Evolutionary conservation across 2,329 filamentous ascomycete species (phyloP).

Genomic region (Pestalotiopsis sp.): DNA sequence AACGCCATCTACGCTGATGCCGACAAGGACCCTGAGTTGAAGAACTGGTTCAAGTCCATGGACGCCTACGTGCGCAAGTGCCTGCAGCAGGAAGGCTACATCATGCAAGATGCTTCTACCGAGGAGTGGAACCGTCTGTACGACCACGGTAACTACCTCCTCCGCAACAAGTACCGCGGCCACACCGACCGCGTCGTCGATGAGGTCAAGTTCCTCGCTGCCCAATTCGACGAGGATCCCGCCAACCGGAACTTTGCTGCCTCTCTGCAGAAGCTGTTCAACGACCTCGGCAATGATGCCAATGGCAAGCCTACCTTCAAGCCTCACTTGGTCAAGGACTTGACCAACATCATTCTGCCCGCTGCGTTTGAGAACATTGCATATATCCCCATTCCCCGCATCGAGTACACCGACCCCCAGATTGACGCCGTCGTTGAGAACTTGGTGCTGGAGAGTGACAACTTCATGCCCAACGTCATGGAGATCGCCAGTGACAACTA

Average conservation of each 20-base stretch:
- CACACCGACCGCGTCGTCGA: constrained; percentile 87
- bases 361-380: constrained; percentile 80
- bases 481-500: constrained; percentile 93
- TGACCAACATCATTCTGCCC: constrained; percentile 85
- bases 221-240: constrained; percentile 87
- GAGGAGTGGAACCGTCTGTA: constrained; percentile 84
- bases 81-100: constrained; percentile 87
- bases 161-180: constrained; percentile 83
- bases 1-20: constrained; percentile 86
- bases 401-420: constrained; percentile 85
- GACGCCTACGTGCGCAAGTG: constrained; percentile 80
- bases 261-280: constrained; percentile 83
- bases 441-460: constrained; percentile 92
- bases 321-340: constrained; percentile 86
- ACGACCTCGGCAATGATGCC: constrained; percentile 81
- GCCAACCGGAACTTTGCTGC: constrained; percentile 82
- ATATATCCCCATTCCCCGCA: constrained; percentile 91
- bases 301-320: constrained; percentile 89
- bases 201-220: constrained; percentile 85
- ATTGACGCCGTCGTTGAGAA: constrained; percentile 93
- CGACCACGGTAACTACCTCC: constrained; percentile 82
- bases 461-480: constrained; percentile 89
- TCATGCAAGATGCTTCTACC: constrained; percentile 80
- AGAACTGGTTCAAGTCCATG: constrained; percentile 83
- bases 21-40: constrained; percentile 83